phyloP scores from a whole-genome alignment of 2,329 filamentous ascomycete species.

The Chrysosporium queenslandicum region DNA sequence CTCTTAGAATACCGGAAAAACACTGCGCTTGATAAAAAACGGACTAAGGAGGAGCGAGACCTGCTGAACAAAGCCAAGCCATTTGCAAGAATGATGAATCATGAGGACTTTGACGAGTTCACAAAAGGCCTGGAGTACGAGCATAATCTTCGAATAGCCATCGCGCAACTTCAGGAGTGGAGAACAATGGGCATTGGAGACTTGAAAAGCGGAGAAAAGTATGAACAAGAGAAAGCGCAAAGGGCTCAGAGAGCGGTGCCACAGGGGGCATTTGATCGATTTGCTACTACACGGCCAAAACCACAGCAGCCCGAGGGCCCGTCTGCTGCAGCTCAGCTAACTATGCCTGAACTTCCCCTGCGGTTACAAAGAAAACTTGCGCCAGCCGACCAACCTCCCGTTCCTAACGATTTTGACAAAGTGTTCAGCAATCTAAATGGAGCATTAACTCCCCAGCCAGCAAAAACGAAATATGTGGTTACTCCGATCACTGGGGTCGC shows the following conservation, averaged over 20 bases:
- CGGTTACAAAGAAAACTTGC: slow-evolving; percentile 41
- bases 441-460: slow-evolving; percentile 29
- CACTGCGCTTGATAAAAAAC: slow-evolving; percentile 78
- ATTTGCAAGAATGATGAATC: slow-evolving; percentile 94
- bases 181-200: slow-evolving; percentile 73
- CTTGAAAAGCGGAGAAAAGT: slow-evolving; percentile 78
- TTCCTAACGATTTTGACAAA: slow-evolving; percentile 45
- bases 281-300: slow-evolving; percentile 63
- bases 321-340: slow-evolving; percentile 63
- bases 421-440: slow-evolving; percentile 42
- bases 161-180: slow-evolving; percentile 89
- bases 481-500: slow-evolving; percentile 39
- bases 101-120: slow-evolving; percentile 76
- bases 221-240: slow-evolving; percentile 74
- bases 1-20: slow-evolving; percentile 91
- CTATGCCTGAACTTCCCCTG: slow-evolving; percentile 67
- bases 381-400: slow-evolving; percentile 28
- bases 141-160: slow-evolving; percentile 80
- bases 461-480: slow-evolving; percentile 45
- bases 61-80: slow-evolving; percentile 88
- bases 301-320: slow-evolving; percentile 58
- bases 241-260: slow-evolving; percentile 57
- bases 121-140: slow-evolving; percentile 81
- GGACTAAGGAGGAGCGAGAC: slow-evolving; percentile 89
- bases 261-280: slow-evolving; percentile 74